phyloP scores from a whole-genome alignment of 257 asterid genomes.

The Gentiana dahurica region DNA sequence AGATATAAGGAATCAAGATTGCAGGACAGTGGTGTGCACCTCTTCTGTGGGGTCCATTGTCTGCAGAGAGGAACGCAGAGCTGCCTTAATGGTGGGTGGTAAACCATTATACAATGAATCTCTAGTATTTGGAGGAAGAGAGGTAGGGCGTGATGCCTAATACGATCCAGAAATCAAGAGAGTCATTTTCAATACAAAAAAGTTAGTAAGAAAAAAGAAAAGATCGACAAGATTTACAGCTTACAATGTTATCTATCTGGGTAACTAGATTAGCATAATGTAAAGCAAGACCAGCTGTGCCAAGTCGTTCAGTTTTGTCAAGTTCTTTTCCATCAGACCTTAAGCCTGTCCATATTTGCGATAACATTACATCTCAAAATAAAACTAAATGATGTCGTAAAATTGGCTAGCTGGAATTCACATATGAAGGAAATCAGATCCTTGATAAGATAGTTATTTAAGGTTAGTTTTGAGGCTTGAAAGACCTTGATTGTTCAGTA shows the following conservation, averaged over 20 bases:
- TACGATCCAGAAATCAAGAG: conserved; percentile 6
- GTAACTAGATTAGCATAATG: conserved; percentile 92
- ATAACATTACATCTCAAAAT: too few relatives aligned
- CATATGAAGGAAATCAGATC: too few relatives aligned
- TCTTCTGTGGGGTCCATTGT: conserved; percentile 40
- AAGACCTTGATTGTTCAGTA: too few relatives aligned
- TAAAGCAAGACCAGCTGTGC: conserved; percentile 85
- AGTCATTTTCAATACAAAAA: conserved; percentile 5
- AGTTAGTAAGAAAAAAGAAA: background rate
- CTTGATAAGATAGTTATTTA: too few relatives aligned
- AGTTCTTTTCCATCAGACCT: conserved; percentile 33
- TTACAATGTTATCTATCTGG: conserved; percentile 85
- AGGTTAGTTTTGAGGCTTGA: too few relatives aligned
- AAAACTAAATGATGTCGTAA: too few relatives aligned
- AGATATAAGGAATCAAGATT: background rate
- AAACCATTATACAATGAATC: conserved; percentile 79
- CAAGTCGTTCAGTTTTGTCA: conserved; percentile 64
- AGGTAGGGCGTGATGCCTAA: conserved; percentile 83
- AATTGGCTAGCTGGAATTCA: too few relatives aligned
- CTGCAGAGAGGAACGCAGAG: conserved; percentile 46
- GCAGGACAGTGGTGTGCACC: conserved; percentile 25
- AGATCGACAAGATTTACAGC: conserved; percentile 11
- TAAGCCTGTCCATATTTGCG: conserved; percentile 33
- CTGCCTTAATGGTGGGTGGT: conserved; percentile 58
- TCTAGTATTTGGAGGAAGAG: conserved; percentile 94